These are phyloP conservation scores for Ustilago bromivora DNA, from an alignment of 1,284 basidiomycete genomes.

Conservation along the genomic window DNA sequence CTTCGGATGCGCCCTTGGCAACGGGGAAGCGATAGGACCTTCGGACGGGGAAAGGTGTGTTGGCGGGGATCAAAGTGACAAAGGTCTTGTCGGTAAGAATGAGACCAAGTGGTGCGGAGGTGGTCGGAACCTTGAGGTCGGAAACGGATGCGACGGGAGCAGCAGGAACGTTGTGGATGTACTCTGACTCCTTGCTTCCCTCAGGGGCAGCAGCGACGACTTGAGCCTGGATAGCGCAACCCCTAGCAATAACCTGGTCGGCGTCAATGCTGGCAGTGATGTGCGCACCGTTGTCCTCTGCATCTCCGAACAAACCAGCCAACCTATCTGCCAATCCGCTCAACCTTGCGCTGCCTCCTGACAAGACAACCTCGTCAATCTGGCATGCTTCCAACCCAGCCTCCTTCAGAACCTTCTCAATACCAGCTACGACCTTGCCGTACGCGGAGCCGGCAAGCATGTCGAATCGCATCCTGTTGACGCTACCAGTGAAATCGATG, in stretches of 20 bases:
- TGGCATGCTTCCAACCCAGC: slow-evolving; percentile 80
- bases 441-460: slow-evolving; percentile 84
- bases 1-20: slow-evolving; percentile 35
- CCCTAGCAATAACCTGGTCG: slow-evolving; percentile 87
- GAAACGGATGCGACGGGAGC: slow-evolving; percentile 70
- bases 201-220: slow-evolving; percentile 58
- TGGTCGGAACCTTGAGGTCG: slow-evolving; percentile 51
- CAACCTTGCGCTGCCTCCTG: slow-evolving; percentile 87
- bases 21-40: slow-evolving; percentile 76
- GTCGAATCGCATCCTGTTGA: slow-evolving; percentile 95
- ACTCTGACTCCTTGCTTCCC: slow-evolving; percentile 53
- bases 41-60: slow-evolving; percentile 79
- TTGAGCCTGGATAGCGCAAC: slow-evolving; percentile 85
- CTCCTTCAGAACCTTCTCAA: slow-evolving; percentile 76
- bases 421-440: slow-evolving; percentile 76
- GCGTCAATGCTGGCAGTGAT: slow-evolving; percentile 79
- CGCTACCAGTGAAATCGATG: slow-evolving; percentile 87
- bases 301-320: slow-evolving; percentile 78
- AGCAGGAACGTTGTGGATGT: slow-evolving; percentile 53
- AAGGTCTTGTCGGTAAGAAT: slow-evolving; percentile 76
- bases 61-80: slow-evolving; percentile 67
- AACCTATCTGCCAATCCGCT: slow-evolving; percentile 86
- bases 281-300: slow-evolving; percentile 74
- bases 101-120: slow-evolving; percentile 77
- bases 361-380: slow-evolving; percentile 85